A percentile compares a stretch with the other conserved stretches of the same genome.
Evolutionary conservation across 129 eudicot species (phyloP).

Genomic region (Escallonia herrerae): DNA sequence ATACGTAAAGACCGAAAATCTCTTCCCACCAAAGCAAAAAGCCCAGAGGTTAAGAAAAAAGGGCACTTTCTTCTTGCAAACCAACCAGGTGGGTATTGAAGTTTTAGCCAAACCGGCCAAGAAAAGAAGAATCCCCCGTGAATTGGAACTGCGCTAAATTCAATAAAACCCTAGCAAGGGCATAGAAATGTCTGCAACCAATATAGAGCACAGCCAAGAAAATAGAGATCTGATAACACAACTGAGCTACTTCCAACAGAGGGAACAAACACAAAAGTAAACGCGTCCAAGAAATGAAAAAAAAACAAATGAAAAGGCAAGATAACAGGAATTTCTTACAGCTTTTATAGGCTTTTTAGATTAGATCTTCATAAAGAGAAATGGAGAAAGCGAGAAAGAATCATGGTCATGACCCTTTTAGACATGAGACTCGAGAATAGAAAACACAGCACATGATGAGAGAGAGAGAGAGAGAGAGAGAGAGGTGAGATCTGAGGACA

Average conservation of each 20-base stretch:
- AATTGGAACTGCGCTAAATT: background rate
- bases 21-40: background rate
- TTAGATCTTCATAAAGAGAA: constrained; percentile 9
- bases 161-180: background rate
- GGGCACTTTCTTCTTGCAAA: background rate
- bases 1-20: background rate
- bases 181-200: background rate
- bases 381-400: constrained; percentile 1
- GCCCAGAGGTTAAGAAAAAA: background rate
- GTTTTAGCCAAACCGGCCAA: background rate
- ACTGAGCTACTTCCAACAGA: background rate
- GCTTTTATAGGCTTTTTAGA: background rate
- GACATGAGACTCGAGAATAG: background rate
- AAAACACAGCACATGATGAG: background rate
- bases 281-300: background rate
- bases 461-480: constrained; percentile 10
- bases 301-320: background rate
- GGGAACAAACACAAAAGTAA: background rate
- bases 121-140: background rate
- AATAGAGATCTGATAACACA: constrained; percentile 1
- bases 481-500: background rate
- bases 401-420: too few species aligned
- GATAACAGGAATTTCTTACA: background rate
- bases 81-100: background rate
- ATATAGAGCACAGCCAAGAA: background rate